Base-by-base conservation (phyloP, 2,329 filamentous ascomycete genomes). In the Sarocladium brachiariae region DNA sequence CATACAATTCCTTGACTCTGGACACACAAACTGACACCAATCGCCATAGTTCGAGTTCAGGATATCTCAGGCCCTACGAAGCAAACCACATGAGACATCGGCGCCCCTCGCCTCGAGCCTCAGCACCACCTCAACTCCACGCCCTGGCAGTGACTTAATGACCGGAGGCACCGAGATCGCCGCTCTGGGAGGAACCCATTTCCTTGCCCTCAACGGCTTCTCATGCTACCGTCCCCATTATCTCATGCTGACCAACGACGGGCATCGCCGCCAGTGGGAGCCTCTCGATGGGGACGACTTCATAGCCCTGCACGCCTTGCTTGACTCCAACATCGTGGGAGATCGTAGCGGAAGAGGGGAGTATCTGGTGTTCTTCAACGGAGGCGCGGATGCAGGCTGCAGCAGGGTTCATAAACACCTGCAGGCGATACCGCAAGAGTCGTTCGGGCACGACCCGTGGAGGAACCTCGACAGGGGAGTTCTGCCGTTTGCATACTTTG, bases 321-420 rank as follows among this genome's bases (percentile, higher is more conserved):
- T 74, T 16, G 54, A 54, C 3, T 47, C 53, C 0, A 6, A 14
- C 7, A 13, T 23, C 5, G 19, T 14, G 34, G 48, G 48, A 11
- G 18, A 53, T 69, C 9, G 11, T 16, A 21, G n/a, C 13, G 51
- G 54, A 3, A 59, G 54, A 19, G 27, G 43, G 7, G 58, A 65
- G 5, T 63, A 70, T 52, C 65, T 71, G 51, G 58, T 66, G 13
- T 69, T 77, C 16, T 77, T 68, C 60, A 77, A 77, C 55, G 73
- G 74, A 57, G 66, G 67, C 1, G 62, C 65, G 34, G 61, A 61
- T 3, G 70, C 68, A 6, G 73, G 74, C 1, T 73, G 71, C 50
- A 75, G 71, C 49, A 57, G 74, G 9, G 57, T 69, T 46, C 75
- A 77, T 54, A 77, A 77, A 58, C 74, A 76, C 59, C 53, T 77